Evolutionary conservation across 2,329 filamentous ascomycete genomes (phyloP).

Genomic region (Epichloe bromicola): DNA sequence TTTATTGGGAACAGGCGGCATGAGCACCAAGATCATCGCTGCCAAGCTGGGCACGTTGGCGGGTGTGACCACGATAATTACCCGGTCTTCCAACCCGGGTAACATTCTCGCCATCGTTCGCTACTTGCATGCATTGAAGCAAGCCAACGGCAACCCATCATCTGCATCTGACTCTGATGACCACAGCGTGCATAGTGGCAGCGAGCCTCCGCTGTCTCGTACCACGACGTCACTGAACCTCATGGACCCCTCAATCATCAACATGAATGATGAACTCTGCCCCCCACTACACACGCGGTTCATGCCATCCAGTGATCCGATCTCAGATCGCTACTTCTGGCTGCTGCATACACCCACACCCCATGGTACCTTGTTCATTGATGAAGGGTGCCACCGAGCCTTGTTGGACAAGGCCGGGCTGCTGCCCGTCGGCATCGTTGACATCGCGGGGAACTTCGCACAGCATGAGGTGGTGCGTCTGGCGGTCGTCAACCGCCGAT

Average conservation of each 20-base stretch:
- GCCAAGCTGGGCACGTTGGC: slow-evolving; percentile 85
- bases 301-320: slow-evolving; percentile 69
- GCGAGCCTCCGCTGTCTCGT: slow-evolving; percentile 18
- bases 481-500: slow-evolving; percentile 57
- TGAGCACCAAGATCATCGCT: slow-evolving; percentile 95
- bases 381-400: slow-evolving; percentile 74
- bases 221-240: slow-evolving; percentile 31
- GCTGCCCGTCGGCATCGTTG: slow-evolving; percentile 79
- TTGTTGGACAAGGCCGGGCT: slow-evolving; percentile 75
- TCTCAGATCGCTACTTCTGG: slow-evolving; percentile 94
- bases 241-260: slow-evolving; percentile 12
- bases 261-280: slow-evolving; percentile 16
- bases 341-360: slow-evolving; percentile 82
- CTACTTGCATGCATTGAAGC: slow-evolving; percentile 47
- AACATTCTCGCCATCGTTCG: slow-evolving; percentile 81
- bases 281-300: slow-evolving; percentile 77
- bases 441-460: slow-evolving; percentile 76
- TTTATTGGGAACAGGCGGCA: slow-evolving; percentile 81
- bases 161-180: slow-evolving; percentile 9
- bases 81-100: slow-evolving; percentile 80
- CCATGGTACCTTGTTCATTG: slow-evolving; percentile 85
- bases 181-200: slow-evolving; percentile 7
- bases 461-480: slow-evolving; percentile 88
- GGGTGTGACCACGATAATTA: slow-evolving; percentile 92
- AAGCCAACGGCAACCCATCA: slow-evolving; percentile 1